A percentile compares a stretch with the other conserved stretches of the same genome.
phyloP scores from a whole-genome alignment of 2,329 filamentous ascomycete genomes.

The Stenocarpella maydis region DNA sequence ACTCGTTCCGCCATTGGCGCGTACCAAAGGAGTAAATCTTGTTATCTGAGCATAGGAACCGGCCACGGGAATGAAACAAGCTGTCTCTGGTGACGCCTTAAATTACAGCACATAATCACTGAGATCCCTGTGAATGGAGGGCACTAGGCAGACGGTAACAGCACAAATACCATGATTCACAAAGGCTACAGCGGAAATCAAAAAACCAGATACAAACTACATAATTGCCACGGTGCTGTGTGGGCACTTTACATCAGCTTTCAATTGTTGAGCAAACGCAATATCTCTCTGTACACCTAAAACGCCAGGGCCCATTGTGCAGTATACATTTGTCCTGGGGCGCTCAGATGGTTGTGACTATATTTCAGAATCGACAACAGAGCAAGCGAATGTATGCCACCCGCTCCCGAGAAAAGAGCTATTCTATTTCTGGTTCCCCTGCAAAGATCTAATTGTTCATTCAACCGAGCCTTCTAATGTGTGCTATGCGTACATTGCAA shows the following conservation, averaged over 20 bases:
- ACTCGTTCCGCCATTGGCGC: not conserved
- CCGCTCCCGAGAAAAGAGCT: not conserved
- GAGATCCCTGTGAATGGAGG: too few relatives aligned
- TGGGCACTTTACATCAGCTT: not conserved
- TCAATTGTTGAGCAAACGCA: not conserved
- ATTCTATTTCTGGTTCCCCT: not conserved
- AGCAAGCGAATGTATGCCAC: not conserved
- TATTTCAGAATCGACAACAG: too few relatives aligned
- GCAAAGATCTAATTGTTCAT: not conserved
- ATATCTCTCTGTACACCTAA: not conserved
- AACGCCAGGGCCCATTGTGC: too few relatives aligned
- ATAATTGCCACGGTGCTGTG: not conserved
- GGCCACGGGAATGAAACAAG: not conserved
- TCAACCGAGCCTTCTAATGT: conserved; percentile 29
- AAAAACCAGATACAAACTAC: not conserved
- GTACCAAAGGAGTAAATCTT: not conserved
- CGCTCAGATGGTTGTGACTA: too few relatives aligned
- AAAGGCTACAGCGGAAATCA: not conserved
- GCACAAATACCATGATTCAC: not conserved
- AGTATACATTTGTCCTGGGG: too few relatives aligned
- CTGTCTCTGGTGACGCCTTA: not conserved
- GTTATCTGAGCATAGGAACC: not conserved
- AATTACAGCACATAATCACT: not conserved
- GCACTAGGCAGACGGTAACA: not conserved
- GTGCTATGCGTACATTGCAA: conserved; percentile 32